Base-by-base conservation (phyloP, 352 stramenopile species). In the Phytopythium boreale region DNA sequence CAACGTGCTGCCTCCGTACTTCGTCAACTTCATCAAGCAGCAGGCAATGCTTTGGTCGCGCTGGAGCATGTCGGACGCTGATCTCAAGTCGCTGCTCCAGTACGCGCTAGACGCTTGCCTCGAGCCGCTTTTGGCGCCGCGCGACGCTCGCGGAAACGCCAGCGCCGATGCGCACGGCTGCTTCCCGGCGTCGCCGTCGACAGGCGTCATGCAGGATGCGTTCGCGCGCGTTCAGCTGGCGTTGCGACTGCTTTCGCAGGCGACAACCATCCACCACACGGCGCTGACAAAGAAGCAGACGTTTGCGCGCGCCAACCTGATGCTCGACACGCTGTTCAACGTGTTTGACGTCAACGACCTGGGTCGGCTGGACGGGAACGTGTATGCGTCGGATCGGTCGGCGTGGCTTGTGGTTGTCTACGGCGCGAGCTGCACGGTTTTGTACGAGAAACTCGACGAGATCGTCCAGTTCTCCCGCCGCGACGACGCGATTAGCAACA, bases 1-100 rank as follows among this genome's bases (percentile, higher is more conserved):
- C 22, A 92, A 91, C 58, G 83, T 87, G 15, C 63, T 94, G 46
- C 86, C 86, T 15, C 86, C 86, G 29, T 94, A 94, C 61, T 92
- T 94, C 56, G 79, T 94, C 26, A 94, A 94, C 53, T 94, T 94
- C 55, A 86, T 94, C 49, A 94, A 93, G 49, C 86, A 93, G 58
- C 86, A 93, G 66, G 69, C 72, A 1, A 27, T 61, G 5, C 74
- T 94, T 49, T 94, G 86, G 86, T 57, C 69, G 4, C 91, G 89
- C 46, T 94, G 84, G 84, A 90, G 83, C 57, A 81, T 94, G 62
- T 74, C 75, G 15, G 59, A 74, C 11, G n/a, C 52, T 8, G 82
- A 94, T 52, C 37, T 92, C 51, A 75, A 89, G 27, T 71, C 69
- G 2, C 63, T 94, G 17, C 63, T 90, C n/a, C 69, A 74, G 27